Evolutionary conservation across 441 rosid species (phyloP).

Genomic region (Aquilaria agallochum): DNA sequence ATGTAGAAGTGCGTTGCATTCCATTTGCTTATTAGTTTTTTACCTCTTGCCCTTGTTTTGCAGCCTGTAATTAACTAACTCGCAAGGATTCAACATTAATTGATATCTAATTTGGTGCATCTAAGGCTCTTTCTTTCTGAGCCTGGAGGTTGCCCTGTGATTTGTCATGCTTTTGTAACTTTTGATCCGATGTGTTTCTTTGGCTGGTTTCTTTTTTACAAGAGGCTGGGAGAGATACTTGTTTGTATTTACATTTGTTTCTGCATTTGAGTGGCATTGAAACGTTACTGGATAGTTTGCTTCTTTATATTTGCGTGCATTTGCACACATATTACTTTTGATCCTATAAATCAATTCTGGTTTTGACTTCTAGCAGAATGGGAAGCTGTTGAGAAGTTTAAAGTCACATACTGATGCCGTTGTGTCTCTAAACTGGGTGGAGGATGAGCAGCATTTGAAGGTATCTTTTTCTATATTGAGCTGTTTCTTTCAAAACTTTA

Average conservation of each 20-base stretch:
- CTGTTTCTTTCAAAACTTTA: not conserved
- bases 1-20: conserved; percentile 62
- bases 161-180: too few species aligned
- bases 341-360: conserved; percentile 1
- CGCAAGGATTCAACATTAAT: not conserved
- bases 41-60: too few species aligned
- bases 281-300: too few species aligned
- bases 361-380: conserved; percentile 48
- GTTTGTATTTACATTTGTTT: too few species aligned
- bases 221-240: too few species aligned
- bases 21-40: too few species aligned
- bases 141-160: too few species aligned
- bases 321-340: not conserved
- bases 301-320: too few species aligned
- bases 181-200: too few species aligned
- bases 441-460: conserved; percentile 48
- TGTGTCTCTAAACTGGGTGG: conserved; percentile 91
- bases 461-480: conserved; percentile 24
- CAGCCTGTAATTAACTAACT: not conserved
- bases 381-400: conserved; percentile 71
- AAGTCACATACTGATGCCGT: conserved; percentile 79
- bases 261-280: too few species aligned
- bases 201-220: too few species aligned
- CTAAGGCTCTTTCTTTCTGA: not conserved
- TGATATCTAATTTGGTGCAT: not conserved